These are phyloP conservation scores for Trichoderma sp. DNA, from an alignment of 2,329 filamentous ascomycete genomes.

Conservation along the genomic window DNA sequence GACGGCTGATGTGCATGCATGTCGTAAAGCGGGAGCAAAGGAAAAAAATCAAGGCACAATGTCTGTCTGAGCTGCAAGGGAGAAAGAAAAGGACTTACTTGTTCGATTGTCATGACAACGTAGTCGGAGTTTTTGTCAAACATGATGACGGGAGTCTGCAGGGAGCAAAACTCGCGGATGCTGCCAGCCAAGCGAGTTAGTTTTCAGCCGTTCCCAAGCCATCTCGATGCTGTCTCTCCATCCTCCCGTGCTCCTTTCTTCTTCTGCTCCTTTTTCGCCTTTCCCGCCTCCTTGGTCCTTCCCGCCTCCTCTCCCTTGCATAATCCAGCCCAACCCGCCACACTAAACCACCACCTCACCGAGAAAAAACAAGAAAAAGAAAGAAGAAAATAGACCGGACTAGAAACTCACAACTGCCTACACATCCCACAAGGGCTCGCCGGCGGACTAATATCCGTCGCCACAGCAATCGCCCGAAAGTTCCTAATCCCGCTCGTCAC, in stretches of 20 bases:
- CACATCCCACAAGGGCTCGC: constrained; percentile 92
- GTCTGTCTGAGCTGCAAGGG: background rate
- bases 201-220: background rate
- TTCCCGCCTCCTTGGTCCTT: background rate
- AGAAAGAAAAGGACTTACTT: constrained; percentile 46
- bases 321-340: background rate
- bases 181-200: constrained; percentile 37
- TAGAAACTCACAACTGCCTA: constrained; percentile 71
- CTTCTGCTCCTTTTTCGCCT: background rate
- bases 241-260: background rate
- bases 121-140: constrained; percentile 78
- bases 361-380: background rate
- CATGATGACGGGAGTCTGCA: constrained; percentile 81
- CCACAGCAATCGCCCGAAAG: constrained; percentile 80
- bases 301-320: background rate
- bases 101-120: constrained; percentile 65
- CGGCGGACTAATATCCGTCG: constrained; percentile 70
- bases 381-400: background rate
- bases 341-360: background rate
- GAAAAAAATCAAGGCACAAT: background rate
- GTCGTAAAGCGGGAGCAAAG: background rate
- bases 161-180: constrained; percentile 71
- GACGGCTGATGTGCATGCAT: background rate
- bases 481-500: constrained; percentile 56
- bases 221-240: constrained; percentile 5